Conservation (phyloP, 1,284 basidiomycete species). For the Grifola frondosa region DNA sequence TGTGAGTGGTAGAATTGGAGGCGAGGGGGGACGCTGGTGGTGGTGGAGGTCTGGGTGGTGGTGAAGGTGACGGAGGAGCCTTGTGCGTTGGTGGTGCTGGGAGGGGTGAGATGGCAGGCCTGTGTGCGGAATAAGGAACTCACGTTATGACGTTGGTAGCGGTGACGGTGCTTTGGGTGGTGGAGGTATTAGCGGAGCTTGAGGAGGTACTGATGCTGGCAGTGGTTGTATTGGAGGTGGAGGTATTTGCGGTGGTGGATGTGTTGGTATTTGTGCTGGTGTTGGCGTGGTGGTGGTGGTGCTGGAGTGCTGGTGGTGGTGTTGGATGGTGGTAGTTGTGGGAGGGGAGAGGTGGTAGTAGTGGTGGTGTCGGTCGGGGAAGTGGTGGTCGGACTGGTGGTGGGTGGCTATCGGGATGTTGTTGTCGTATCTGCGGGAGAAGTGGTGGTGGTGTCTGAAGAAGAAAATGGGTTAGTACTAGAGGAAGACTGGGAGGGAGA, state of each 20-base stretch:
- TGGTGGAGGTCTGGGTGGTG: slow-evolving; percentile 13
- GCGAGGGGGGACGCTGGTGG: slow-evolving; percentile 9
- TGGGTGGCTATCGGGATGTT: not conserved
- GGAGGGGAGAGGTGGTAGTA: not conserved
- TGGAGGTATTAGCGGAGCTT: slow-evolving; percentile 3
- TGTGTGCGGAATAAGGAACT: slow-evolving; percentile 1
- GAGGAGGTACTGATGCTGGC: not conserved
- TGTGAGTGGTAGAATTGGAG: slow-evolving; percentile 8
- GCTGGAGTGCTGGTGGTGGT: not conserved
- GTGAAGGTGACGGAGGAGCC: slow-evolving; percentile 26
- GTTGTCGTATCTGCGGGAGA: slow-evolving; percentile 1
- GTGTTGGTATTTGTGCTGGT: slow-evolving; percentile 1
- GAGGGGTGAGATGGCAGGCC: not conserved
- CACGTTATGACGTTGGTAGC: slow-evolving; percentile 20
- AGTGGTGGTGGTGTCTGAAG: slow-evolving; percentile 5
- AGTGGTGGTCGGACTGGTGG: not conserved
- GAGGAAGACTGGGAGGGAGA: slow-evolving; percentile 5
- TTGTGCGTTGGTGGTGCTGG: slow-evolving; percentile 24
- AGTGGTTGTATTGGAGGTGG: not conserved
- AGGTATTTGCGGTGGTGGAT: slow-evolving; percentile 1
- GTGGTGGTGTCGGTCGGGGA: not conserved
- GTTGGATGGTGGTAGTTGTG: not conserved
- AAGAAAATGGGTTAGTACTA: not conserved
- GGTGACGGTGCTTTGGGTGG: slow-evolving; percentile 10
- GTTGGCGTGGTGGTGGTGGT: no score